Conservation (phyloP, 306 rosid species). For the Begonia masoniana region DNA sequence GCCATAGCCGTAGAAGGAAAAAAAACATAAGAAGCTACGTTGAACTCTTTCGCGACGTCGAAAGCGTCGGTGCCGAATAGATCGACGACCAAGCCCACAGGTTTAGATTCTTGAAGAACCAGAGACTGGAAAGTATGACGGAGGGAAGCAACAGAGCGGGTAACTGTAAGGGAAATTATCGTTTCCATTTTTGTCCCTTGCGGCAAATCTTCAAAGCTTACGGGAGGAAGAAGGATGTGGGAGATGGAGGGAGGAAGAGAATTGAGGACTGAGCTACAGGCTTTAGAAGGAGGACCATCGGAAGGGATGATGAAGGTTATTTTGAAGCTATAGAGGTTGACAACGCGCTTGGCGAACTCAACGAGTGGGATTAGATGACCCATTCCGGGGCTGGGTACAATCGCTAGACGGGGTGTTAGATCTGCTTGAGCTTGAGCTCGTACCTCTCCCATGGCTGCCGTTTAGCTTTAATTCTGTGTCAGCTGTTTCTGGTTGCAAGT, state of each 20-base stretch:
- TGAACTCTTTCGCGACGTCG: slow-evolving; percentile 29
- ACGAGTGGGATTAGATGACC: slow-evolving; percentile 77
- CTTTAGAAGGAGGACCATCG: slow-evolving; percentile 36
- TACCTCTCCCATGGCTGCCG: slow-evolving; percentile 26
- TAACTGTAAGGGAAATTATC: slow-evolving; percentile 24
- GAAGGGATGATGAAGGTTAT: slow-evolving; percentile 44
- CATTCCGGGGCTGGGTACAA: slow-evolving; percentile 65
- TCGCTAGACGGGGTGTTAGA: slow-evolving; percentile 23
- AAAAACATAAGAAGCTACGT: slow-evolving; percentile 27
- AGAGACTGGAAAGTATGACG: slow-evolving; percentile 4
- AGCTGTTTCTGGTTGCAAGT: too few relatives aligned
- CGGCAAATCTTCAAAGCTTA: slow-evolving; percentile 26
- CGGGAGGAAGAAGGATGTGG: slow-evolving; percentile 27
- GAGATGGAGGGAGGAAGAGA: slow-evolving; percentile 18
- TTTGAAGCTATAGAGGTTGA: slow-evolving; percentile 17
- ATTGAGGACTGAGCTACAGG: slow-evolving; percentile 33
- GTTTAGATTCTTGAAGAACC: background rate
- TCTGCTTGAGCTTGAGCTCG: slow-evolving; percentile 6
- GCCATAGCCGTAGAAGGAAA: slow-evolving; percentile 34
- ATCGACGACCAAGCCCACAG: slow-evolving; percentile 33
- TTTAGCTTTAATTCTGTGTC: too few relatives aligned
- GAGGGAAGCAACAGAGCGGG: slow-evolving; percentile 21
- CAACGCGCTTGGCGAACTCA: slow-evolving; percentile 46
- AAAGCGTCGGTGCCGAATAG: slow-evolving; percentile 50
- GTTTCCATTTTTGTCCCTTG: slow-evolving; percentile 19